Conservation (phyloP, 805 yeast species). For the Kazachstania martiniae region DNA sequence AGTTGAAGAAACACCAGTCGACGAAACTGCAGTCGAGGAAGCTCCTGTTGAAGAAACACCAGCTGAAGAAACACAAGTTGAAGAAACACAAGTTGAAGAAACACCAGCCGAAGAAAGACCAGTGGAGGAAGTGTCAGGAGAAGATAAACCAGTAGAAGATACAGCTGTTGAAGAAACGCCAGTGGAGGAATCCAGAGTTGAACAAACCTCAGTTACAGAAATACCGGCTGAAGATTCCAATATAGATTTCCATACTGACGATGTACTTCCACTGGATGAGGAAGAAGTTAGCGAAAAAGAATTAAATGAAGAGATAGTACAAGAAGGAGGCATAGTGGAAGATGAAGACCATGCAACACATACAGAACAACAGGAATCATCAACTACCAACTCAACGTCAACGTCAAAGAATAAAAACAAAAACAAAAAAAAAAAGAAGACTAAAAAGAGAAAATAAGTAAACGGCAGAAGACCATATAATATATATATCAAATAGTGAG, state of each 20-base stretch:
- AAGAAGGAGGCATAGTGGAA: conserved; percentile 1
- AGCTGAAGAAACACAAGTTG: conserved; percentile 2
- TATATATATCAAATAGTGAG: too few species aligned
- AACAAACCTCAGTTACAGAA: conserved; percentile 6
- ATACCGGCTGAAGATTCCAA: conserved; percentile 8
- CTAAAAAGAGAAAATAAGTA: conserved; percentile 1
- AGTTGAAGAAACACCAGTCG: conserved; percentile 4
- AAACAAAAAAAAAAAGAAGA: conserved; percentile 5
- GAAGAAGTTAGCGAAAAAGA: not conserved
- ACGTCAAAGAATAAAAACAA: conserved; percentile 3
- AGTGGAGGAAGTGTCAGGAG: conserved; percentile 2
- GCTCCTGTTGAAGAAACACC: conserved; percentile 5
- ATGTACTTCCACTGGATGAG: conserved; percentile 5
- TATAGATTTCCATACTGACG: conserved; percentile 1
- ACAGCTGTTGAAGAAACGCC: conserved; percentile 3
- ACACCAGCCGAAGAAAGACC: conserved; percentile 5
- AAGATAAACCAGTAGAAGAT: conserved; percentile 2
- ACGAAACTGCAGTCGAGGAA: conserved; percentile 3
- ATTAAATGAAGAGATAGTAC: not conserved
- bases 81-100: conserved; percentile 4
- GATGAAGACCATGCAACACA: conserved; percentile 1
- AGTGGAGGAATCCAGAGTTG: conserved; percentile 3
- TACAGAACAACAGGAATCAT: not conserved
- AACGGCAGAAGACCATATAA: too few species aligned
- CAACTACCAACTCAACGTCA: not conserved